phyloP scores from a whole-genome alignment of 2,329 filamentous ascomycete species.

The Apiospora kogelbergensis region DNA sequence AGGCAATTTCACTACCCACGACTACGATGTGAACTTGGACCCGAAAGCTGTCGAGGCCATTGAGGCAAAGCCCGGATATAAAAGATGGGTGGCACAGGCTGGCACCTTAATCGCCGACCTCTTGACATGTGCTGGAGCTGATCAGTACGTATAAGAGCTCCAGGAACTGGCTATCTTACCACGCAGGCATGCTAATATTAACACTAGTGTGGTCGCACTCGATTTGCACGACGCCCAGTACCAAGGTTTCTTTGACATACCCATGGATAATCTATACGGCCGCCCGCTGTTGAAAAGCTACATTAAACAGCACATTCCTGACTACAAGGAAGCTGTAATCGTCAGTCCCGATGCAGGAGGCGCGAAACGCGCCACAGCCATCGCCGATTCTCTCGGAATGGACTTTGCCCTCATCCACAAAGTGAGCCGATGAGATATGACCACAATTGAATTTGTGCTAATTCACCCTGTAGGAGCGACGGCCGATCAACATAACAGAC shows the following conservation, averaged over 20 bases:
- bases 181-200: not conserved
- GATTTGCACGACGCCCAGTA: conserved; percentile 96
- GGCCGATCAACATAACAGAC: conserved; percentile 83
- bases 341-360: conserved; percentile 96
- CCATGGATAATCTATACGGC: conserved; percentile 95
- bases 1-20: conserved; percentile 61
- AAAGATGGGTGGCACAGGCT: conserved; percentile 97
- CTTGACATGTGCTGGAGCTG: conserved; percentile 90
- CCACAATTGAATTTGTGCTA: conserved; percentile 23
- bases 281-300: conserved; percentile 70
- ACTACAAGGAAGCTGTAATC: conserved; percentile 83
- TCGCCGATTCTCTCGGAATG: conserved; percentile 90
- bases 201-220: conserved; percentile 80
- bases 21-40: conserved; percentile 41
- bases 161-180: conserved; percentile 22
- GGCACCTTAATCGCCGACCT: conserved; percentile 93
- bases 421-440: conserved; percentile 50
- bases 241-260: conserved; percentile 98
- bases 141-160: conserved; percentile 67
- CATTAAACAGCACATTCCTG: conserved; percentile 78
- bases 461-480: conserved; percentile 66
- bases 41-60: conserved; percentile 38
- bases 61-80: conserved; percentile 88
- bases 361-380: conserved; percentile 92
- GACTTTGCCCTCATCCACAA: conserved; percentile 98